Conservation (phyloP, 1,284 basidiomycete species). For the Ceratobasidium sp. region DNA sequence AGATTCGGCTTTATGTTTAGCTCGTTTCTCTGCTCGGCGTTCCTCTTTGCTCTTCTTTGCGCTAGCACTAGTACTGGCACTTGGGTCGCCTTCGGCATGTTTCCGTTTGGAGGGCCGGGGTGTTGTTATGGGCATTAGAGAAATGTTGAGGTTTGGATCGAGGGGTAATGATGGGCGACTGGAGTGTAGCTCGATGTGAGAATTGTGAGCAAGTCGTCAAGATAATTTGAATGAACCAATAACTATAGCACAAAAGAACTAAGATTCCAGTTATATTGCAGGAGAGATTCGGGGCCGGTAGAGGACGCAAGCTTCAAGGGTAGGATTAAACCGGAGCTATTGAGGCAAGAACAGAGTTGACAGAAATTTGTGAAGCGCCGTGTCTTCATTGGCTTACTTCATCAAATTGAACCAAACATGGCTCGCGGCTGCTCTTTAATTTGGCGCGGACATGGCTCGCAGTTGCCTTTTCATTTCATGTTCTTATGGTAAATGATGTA, state of each 20-base stretch:
- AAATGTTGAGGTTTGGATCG: background rate
- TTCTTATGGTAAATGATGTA: too few species aligned
- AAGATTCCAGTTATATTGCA: background rate
- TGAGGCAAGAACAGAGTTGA: background rate
- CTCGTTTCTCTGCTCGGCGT: slow-evolving; percentile 47
- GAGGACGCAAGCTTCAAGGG: background rate
- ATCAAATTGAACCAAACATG: background rate
- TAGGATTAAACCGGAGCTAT: background rate
- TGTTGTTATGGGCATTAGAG: slow-evolving; percentile 30
- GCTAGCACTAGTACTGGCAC: slow-evolving; percentile 19
- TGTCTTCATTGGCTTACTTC: background rate
- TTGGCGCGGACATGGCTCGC: too few species aligned
- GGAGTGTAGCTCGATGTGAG: background rate
- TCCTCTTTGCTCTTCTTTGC: slow-evolving; percentile 52
- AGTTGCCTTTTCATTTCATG: too few species aligned
- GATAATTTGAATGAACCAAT: background rate
- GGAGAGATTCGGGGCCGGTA: background rate
- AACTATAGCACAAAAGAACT: background rate
- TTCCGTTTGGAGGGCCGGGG: slow-evolving; percentile 67
- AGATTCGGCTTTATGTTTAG: slow-evolving; percentile 55
- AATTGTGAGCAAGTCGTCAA: background rate
- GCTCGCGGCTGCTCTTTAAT: too few species aligned
- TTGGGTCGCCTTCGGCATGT: slow-evolving; percentile 56
- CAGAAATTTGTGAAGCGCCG: slow-evolving; percentile 44
- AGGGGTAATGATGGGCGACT: background rate